Conservation (phyloP, 768 basidiomycete genomes). For the Tylopilus felleus region DNA sequence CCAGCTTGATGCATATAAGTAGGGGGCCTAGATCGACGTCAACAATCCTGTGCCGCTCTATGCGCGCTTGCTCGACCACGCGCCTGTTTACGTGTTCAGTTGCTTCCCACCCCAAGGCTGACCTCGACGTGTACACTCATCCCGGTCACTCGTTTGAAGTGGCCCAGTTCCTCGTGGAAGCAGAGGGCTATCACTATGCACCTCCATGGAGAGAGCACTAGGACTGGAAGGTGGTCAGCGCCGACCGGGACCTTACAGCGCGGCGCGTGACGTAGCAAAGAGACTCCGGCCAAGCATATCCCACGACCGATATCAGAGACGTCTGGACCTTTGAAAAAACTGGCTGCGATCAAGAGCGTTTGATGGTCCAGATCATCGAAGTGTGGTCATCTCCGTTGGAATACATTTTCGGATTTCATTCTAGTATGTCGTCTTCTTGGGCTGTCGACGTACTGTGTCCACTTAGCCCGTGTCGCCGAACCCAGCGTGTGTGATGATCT, state of each 20-base stretch:
- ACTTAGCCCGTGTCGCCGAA: no score
- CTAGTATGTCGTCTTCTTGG: slow-evolving; percentile 35
- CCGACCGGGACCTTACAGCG: slow-evolving; percentile 15
- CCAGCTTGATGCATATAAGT: no score
- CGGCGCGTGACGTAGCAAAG: background rate
- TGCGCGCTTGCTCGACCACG: no score
- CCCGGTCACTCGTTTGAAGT: background rate
- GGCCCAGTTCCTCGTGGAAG: background rate
- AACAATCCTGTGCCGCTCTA: no score
- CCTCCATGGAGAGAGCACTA: slow-evolving; percentile 20
- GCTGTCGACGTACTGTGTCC: no score
- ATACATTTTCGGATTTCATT: slow-evolving; percentile 44
- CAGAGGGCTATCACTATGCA: slow-evolving; percentile 30
- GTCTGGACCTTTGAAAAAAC: slow-evolving; percentile 25
- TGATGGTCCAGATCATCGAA: slow-evolving; percentile 42
- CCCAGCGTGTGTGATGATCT: slow-evolving; percentile 35
- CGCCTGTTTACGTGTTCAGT: no score
- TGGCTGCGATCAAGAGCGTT: background rate
- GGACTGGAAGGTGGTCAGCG: slow-evolving; percentile 9
- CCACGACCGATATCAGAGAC: background rate
- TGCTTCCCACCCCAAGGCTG: background rate
- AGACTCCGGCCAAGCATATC: background rate
- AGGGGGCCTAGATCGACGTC: no score
- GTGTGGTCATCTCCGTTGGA: slow-evolving; percentile 12
- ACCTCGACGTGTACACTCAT: background rate